Evolutionary conservation across 116 monocot genomes (phyloP), one percentile per base, ranked within the genome.

Genomic region (Dioscorea cayenensis): DNA sequence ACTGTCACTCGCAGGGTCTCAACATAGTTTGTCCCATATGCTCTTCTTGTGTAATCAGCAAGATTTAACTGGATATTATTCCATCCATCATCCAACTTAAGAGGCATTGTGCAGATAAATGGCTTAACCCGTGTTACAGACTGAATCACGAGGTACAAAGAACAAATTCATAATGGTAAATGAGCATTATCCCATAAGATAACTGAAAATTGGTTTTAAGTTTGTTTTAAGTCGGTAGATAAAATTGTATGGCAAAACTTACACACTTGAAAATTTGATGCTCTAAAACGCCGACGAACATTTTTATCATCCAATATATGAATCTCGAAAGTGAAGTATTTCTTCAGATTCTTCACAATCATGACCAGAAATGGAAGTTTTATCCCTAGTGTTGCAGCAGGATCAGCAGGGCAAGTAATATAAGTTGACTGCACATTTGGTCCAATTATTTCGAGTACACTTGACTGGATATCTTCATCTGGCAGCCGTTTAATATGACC

Each of bases 301-400:
- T 94, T 99, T 82, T 91, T 99, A 85, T 99, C 99, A 81, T 99
- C 99, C 82, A 99, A 70, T 29, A 99, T 77, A 73, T 99, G 99
- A 51, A 99, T 91, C 81, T 99, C 99, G 89, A 99, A 99, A 17
- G 94, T 91, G 79, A 99, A 94, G 77, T 94, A 99, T 65, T 94
- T 94, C 85, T 91, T 99, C 21, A 91, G 58, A 72, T 94, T 94
- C 79, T 99, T 99, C 66, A 99, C 91, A 70, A 99, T 89, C 80
- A 99, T 84, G 66, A 94, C 89, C 62, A 99, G 66, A 80, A 89
- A 89, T 38, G 87, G 89, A 66, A 99, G 94, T 84, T 99, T 99
- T 76, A 99, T 99, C 29, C 94, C 99, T 73, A 99, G 89, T 65
- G 99, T 94, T 64, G 99, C 91, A 67, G 74, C 62, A 69, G 99